These are phyloP conservation scores for Puccinia polysora DNA, from an alignment of 1,284 basidiomycete species.

Conservation along the genomic window DNA sequence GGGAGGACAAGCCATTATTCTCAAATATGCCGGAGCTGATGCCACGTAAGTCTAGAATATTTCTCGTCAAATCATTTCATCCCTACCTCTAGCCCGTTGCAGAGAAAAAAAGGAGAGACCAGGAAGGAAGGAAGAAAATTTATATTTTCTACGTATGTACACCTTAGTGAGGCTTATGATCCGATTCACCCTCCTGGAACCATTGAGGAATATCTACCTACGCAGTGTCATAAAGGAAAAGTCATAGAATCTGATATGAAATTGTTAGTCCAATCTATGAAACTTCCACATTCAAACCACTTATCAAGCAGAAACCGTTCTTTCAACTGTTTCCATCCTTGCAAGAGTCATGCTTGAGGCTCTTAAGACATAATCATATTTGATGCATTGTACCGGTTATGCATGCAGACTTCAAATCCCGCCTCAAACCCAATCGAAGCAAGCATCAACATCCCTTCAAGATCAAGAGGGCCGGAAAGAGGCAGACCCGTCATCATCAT, in stretches of 20 bases:
- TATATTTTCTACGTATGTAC: neutral
- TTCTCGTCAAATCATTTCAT: neutral
- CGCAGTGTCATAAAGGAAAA: slow-evolving; percentile 68
- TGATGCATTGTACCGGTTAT: too few species aligned
- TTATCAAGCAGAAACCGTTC: too few species aligned
- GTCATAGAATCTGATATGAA: slow-evolving; percentile 65
- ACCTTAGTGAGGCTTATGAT: slow-evolving; percentile 30
- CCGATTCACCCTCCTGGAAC: slow-evolving; percentile 83
- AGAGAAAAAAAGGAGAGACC: neutral
- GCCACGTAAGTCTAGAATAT: slow-evolving; percentile 17
- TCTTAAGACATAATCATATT: too few species aligned
- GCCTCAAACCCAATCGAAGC: neutral
- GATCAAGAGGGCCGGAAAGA: neutral
- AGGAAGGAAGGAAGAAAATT: neutral
- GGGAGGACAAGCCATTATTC: slow-evolving; percentile 37
- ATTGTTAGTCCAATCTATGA: slow-evolving; percentile 53
- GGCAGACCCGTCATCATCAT: neutral
- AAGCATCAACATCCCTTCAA: neutral
- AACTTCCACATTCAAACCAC: slow-evolving; percentile 47
- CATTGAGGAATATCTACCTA: slow-evolving; percentile 73
- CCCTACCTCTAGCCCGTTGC: neutral
- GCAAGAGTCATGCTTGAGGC: too few species aligned
- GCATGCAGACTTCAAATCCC: too few species aligned
- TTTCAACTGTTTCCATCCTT: too few species aligned
- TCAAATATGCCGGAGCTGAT: slow-evolving; percentile 40